These are phyloP conservation scores for Ophiostoma quercus DNA, from an alignment of 2,329 filamentous ascomycete genomes.

Conservation along the genomic window DNA sequence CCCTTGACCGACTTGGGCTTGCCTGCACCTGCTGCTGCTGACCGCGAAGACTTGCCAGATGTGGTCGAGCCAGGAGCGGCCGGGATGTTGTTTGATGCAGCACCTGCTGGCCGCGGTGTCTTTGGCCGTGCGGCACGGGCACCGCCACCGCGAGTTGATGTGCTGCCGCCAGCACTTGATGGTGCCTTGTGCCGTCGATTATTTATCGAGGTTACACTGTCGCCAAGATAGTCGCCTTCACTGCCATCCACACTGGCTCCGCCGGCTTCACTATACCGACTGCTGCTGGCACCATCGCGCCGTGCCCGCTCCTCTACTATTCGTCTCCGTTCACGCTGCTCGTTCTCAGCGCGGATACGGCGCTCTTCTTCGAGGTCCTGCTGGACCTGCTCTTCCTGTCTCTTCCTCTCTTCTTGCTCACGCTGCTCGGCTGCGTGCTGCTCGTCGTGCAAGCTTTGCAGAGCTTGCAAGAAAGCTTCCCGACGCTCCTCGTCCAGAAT, in stretches of 20 bases:
- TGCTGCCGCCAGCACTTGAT: conserved; percentile 33
- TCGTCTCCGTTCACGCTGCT: conserved; percentile 49
- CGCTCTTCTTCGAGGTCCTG: conserved; percentile 54
- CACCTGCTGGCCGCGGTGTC: neutral
- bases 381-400: conserved; percentile 53
- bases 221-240: conserved; percentile 17
- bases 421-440: conserved; percentile 64
- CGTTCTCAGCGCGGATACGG: conserved; percentile 53
- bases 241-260: neutral
- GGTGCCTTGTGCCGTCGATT: conserved; percentile 60
- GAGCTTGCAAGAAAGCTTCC: conserved; percentile 80
- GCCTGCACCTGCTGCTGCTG: neutral
- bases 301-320: conserved; percentile 50
- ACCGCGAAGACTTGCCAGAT: neutral
- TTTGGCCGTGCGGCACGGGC: conserved; percentile 34
- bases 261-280: neutral
- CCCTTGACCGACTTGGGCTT: conserved; percentile 19
- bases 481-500: conserved; percentile 87
- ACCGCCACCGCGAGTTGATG: conserved; percentile 32
- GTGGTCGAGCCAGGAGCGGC: neutral
- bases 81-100: neutral
- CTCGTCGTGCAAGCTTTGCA: conserved; percentile 79
- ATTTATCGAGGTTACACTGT: conserved; percentile 42
- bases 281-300: conserved; percentile 42
- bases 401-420: conserved; percentile 55